Percentiles rank a stretch among this genome's conserved stretches.
phyloP scores from a whole-genome alignment of 306 rosid genomes.

The Prunus campanulata region DNA sequence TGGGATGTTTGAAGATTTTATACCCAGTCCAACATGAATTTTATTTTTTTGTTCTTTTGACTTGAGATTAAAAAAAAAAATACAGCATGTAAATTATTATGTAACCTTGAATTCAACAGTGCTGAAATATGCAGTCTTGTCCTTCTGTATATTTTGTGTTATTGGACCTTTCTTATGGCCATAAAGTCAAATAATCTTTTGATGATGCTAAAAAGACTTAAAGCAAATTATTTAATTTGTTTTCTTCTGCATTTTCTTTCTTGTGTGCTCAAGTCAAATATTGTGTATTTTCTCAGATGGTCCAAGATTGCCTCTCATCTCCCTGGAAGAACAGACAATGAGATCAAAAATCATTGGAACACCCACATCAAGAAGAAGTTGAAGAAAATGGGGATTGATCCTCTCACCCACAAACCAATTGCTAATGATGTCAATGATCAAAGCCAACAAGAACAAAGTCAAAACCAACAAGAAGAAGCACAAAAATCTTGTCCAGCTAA shows the following conservation, averaged over 20 bases:
- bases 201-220: background rate
- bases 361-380: slow-evolving; percentile 82
- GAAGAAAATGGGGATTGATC: slow-evolving; percentile 76
- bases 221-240: background rate
- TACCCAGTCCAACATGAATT: background rate
- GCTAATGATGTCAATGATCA: slow-evolving; percentile 28
- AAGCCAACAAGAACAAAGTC: slow-evolving; percentile 2
- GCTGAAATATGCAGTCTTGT: background rate
- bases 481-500: slow-evolving; percentile 13
- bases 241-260: background rate
- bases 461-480: slow-evolving; percentile 1
- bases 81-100: background rate
- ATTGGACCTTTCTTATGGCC: slow-evolving; percentile 20
- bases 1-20: background rate
- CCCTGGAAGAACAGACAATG: slow-evolving; percentile 83
- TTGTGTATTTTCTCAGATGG: slow-evolving; percentile 44
- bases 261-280: background rate
- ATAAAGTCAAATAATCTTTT: slow-evolving; percentile 20
- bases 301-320: slow-evolving; percentile 79
- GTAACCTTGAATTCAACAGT: background rate
- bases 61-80: background rate
- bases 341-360: slow-evolving; percentile 78
- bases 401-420: slow-evolving; percentile 56
- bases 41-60: background rate
- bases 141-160: background rate